Evolutionary conservation across 2,329 filamentous ascomycete species (phyloP).

Genomic region (Pestalotiopsis sp.): DNA sequence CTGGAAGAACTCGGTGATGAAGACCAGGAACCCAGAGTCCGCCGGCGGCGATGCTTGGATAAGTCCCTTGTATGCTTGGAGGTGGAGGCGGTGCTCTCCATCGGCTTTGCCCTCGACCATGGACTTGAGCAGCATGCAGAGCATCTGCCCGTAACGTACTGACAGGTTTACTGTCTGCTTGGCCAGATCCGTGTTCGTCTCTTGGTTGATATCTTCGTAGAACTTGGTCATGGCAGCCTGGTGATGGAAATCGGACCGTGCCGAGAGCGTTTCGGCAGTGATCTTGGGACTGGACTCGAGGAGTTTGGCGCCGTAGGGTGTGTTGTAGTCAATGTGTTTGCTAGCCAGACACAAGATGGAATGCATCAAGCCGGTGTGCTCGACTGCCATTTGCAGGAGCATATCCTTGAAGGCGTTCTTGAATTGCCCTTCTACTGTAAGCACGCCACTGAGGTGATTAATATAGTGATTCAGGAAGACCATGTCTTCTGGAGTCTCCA

Average conservation of each 20-base stretch:
- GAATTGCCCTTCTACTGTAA: constrained; percentile 80
- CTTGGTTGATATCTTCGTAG: constrained; percentile 47
- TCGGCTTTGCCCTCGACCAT: constrained; percentile 57
- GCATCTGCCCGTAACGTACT: constrained; percentile 64
- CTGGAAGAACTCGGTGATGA: constrained; percentile 79
- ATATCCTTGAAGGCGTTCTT: constrained; percentile 87
- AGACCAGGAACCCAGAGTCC: constrained; percentile 66
- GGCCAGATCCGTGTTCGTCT: constrained; percentile 44
- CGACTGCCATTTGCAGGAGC: constrained; percentile 78
- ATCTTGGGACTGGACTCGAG: constrained; percentile 53
- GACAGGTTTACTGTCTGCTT: constrained; percentile 51
- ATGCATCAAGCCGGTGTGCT: constrained; percentile 85
- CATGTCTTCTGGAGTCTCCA: constrained; percentile 79
- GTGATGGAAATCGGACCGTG: constrained; percentile 59
- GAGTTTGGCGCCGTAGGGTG: constrained; percentile 57
- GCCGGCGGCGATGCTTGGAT: constrained; percentile 64
- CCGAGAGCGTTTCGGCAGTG: constrained; percentile 46
- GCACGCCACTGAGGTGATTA: constrained; percentile 74
- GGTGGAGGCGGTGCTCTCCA: constrained; percentile 79
- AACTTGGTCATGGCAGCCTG: constrained; percentile 56
- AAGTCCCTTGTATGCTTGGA: constrained; percentile 74
- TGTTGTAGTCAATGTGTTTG: constrained; percentile 69
- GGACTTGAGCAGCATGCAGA: constrained; percentile 62
- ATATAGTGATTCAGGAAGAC: constrained; percentile 85
- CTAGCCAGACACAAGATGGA: constrained; percentile 83